Percentiles rank a stretch among this genome's conserved stretches.
These are phyloP conservation scores for Saccharata proteae DNA, from an alignment of 2,329 filamentous ascomycete genomes.

Conservation along the genomic window DNA sequence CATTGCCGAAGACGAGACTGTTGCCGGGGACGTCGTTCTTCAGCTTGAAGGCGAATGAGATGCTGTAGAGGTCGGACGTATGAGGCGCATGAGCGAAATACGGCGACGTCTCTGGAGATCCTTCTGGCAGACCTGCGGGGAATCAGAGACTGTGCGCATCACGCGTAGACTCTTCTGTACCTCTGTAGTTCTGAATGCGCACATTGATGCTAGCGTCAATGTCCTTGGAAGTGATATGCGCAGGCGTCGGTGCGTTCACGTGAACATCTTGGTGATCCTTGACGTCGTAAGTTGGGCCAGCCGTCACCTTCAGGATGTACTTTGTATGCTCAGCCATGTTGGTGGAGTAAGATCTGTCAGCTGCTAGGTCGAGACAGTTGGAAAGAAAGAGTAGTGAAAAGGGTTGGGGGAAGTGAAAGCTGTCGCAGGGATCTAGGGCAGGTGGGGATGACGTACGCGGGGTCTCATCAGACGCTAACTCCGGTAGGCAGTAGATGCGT, in stretches of 20 bases:
- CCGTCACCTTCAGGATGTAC: constrained; percentile 72
- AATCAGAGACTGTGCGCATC: neutral
- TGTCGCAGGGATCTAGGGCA: too few relatives aligned
- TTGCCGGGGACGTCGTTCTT: constrained; percentile 52
- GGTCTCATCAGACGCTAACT: too few relatives aligned
- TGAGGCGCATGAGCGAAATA: constrained; percentile 70
- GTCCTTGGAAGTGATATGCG: constrained; percentile 50
- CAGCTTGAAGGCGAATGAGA: constrained; percentile 68
- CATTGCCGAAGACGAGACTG: constrained; percentile 84
- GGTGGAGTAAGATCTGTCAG: neutral
- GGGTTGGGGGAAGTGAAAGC: too few relatives aligned
- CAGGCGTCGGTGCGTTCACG: constrained; percentile 57
- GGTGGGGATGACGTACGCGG: too few relatives aligned
- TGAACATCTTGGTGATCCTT: constrained; percentile 60
- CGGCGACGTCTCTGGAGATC: constrained; percentile 55
- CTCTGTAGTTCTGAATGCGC: constrained; percentile 54
- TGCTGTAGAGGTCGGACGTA: constrained; percentile 68
- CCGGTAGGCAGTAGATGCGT: too few relatives aligned
- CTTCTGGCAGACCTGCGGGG: constrained; percentile 52
- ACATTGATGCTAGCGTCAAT: constrained; percentile 61
- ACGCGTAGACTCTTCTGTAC: constrained; percentile 13
- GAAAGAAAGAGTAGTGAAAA: neutral
- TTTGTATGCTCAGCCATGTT: constrained; percentile 45
- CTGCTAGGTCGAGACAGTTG: neutral
- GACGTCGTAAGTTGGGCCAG: constrained; percentile 63